phyloP scores from a whole-genome alignment of 371 early-diverging fungal species.

The Mortierella sp. region DNA sequence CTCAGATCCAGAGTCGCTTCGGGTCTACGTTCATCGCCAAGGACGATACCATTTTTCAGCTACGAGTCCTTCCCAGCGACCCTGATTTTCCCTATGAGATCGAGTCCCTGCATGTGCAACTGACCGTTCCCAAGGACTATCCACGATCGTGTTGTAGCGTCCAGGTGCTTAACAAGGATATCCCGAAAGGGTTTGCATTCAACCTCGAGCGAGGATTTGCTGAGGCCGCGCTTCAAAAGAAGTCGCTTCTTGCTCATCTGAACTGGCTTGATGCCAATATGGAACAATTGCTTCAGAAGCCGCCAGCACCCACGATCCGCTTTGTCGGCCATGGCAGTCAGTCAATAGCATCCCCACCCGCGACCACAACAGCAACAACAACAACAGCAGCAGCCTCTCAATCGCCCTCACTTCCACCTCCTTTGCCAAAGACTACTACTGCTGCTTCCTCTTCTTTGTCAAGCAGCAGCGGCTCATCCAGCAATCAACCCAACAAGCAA shows the following conservation, averaged over 20 bases:
- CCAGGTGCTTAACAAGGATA: slow-evolving; percentile 69
- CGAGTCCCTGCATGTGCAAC: slow-evolving; percentile 62
- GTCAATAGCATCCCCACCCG: slow-evolving; percentile 1
- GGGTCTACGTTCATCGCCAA: slow-evolving; percentile 4
- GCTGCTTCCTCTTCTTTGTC: not conserved
- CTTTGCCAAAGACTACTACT: not conserved
- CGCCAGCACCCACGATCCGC: slow-evolving; percentile 66
- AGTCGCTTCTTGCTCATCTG: slow-evolving; percentile 64
- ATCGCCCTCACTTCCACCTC: not conserved
- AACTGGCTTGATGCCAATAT: slow-evolving; percentile 70
- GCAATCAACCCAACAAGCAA: not conserved
- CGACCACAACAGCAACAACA: slow-evolving; percentile 2
- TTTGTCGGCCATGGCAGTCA: slow-evolving; percentile 54
- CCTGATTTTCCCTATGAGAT: slow-evolving; percentile 85
- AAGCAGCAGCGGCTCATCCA: not conserved
- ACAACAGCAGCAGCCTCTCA: slow-evolving; percentile 7
- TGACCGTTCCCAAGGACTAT: slow-evolving; percentile 62
- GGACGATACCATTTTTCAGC: slow-evolving; percentile 45
- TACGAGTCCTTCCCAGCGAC: slow-evolving; percentile 70
- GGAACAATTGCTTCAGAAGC: slow-evolving; percentile 64
- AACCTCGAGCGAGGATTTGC: slow-evolving; percentile 64
- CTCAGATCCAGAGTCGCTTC: slow-evolving; percentile 39
- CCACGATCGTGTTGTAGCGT: slow-evolving; percentile 58
- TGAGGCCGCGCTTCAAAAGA: slow-evolving; percentile 31
- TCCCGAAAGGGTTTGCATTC: slow-evolving; percentile 68